Evolutionary conservation across 768 basidiomycete genomes (phyloP), one percentile per base, ranked within the genome.

Genomic region (Serpula lacrymans): DNA sequence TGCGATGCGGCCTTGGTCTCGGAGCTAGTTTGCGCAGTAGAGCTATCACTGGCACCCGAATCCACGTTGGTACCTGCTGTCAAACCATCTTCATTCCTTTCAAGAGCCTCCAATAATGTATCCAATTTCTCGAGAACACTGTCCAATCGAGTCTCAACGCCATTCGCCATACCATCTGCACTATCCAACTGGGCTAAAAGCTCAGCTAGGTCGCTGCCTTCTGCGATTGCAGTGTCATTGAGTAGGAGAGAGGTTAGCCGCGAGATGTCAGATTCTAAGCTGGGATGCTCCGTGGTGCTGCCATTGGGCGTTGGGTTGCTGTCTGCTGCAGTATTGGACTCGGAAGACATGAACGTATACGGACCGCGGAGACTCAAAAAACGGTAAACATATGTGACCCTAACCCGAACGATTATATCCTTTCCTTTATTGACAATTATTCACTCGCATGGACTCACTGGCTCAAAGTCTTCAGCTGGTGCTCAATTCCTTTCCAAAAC

Each of bases 141-240:
- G 52, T 89, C 84, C 29, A 89, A 62, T 47, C 72, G 75, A 42
- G 56, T 55, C 53, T 88, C 87, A 33, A 89, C 69, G 2, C 70
- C 79, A 23, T 65, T 55, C 3, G 84, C 86, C 47, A 87, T 53
- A 23, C 68, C 69, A 47, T 80, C 70, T 5, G 83, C 84, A 13
- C 57, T 55, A 22, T 83, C 76, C 29, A 89, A 62, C 30, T 67
- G 70, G 31, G 62, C 61, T 32, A 87, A 61, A 29, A 87, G 57
- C 55, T 80, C 77, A 11, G 57, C 58, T 35, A 83, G 58, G 41
- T 71, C 67, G 16, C 53, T 54, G 23, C 77, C 78, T 18, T 70
- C 69, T n/a, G n/a, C n/a, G n/a, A n/a, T n/a, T n/a, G n/a, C n/a
- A 16, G 36, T 41, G 1, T 53, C 55, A 12, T 53, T 45, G 22